Conservation (phyloP, 2,329 filamentous ascomycete genomes). For the Pestalotiopsis fici region DNA sequence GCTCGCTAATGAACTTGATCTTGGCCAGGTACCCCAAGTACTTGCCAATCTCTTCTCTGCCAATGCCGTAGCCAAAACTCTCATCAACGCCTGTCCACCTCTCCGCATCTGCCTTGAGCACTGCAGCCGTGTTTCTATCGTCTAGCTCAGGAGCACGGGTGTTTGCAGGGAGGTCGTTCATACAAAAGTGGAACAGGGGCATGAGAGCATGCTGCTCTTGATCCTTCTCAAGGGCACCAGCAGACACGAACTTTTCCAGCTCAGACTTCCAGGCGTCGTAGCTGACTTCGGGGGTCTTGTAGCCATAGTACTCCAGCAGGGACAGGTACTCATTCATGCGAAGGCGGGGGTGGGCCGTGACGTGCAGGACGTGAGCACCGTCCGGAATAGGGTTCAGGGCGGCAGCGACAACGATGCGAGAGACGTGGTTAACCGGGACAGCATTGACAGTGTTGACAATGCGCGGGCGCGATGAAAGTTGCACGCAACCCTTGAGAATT, state of each 20-base stretch:
- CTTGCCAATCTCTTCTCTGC: conserved; percentile 59
- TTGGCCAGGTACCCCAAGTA: conserved; percentile 66
- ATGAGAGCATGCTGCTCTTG: conserved; percentile 71
- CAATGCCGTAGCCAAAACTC: conserved; percentile 57
- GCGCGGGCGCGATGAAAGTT: conserved; percentile 70
- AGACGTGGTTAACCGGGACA: conserved; percentile 84
- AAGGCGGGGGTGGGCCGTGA: conserved; percentile 78
- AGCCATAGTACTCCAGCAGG: conserved; percentile 72
- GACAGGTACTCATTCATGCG: conserved; percentile 78
- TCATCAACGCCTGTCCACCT: conserved; percentile 61
- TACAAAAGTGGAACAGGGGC: conserved; percentile 74
- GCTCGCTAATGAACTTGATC: conserved; percentile 61
- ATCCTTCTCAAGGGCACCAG: conserved; percentile 52
- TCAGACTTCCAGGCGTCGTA: conserved; percentile 70
- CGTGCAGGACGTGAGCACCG: conserved; percentile 65
- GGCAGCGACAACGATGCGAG: conserved; percentile 75
- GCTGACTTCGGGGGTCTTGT: conserved; percentile 63
- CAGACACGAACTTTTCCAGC: conserved; percentile 69
- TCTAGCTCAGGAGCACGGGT: conserved; percentile 75
- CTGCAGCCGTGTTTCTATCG: conserved; percentile 66
- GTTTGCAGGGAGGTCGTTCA: conserved; percentile 67
- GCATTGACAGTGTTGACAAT: conserved; percentile 89
- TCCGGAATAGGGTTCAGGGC: conserved; percentile 61
- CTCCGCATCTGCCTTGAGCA: conserved; percentile 63
- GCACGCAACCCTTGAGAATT: conserved; percentile 84